phyloP scores from a whole-genome alignment of 2,329 filamentous ascomycete genomes.

The Coniella vitis region DNA sequence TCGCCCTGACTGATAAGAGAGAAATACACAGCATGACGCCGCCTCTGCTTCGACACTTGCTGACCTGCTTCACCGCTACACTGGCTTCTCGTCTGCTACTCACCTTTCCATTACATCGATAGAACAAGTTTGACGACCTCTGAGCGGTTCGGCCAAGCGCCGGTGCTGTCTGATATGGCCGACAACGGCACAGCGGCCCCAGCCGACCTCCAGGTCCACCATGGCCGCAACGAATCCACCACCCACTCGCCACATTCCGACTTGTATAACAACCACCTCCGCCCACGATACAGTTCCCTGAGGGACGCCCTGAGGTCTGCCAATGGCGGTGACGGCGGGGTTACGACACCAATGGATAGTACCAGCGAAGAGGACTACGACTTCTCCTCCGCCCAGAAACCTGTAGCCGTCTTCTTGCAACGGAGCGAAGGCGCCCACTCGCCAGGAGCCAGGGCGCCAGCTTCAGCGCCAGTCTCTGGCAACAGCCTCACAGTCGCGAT shows the following conservation, averaged over 20 bases:
- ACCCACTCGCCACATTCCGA: background rate
- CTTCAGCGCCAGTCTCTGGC: conserved; percentile 15
- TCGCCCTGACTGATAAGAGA: too few relatives aligned
- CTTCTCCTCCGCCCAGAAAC: conserved; percentile 19
- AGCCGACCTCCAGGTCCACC: background rate
- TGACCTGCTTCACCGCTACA: background rate
- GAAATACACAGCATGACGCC: background rate
- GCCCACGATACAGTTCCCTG: conserved; percentile 16
- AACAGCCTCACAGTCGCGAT: conserved; percentile 11
- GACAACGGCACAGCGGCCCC: conserved; percentile 4
- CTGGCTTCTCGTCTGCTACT: background rate
- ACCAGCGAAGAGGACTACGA: conserved; percentile 41
- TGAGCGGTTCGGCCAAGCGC: background rate
- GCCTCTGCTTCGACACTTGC: background rate
- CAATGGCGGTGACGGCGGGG: conserved; percentile 4
- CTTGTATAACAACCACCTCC: background rate
- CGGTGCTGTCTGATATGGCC: conserved; percentile 9
- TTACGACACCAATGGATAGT: conserved; percentile 28
- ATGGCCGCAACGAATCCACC: background rate
- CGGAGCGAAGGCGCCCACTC: conserved; percentile 18
- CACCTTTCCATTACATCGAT: background rate
- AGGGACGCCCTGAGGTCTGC: conserved; percentile 18
- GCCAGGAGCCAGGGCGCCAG: conserved; percentile 2
- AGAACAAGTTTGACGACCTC: background rate
- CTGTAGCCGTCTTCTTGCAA: conserved; percentile 20